A percentile compares a stretch with the other conserved stretches of the same genome.
Conservation (phyloP, 805 yeast genomes). For the Pichia insulana region DNA sequence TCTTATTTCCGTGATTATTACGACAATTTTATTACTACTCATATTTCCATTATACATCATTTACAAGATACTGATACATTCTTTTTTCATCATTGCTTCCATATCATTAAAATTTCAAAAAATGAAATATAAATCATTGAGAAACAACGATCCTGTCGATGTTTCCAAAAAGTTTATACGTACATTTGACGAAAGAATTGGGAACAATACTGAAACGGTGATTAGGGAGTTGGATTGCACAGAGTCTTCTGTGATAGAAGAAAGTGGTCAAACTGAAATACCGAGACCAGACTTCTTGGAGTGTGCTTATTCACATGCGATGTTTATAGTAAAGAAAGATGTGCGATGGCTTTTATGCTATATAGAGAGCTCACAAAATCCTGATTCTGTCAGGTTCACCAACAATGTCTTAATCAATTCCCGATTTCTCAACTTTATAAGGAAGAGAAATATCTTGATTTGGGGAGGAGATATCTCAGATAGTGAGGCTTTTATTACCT, state of each 20-base stretch:
- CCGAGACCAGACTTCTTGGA: conserved; percentile 42
- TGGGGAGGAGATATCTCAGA: conserved; percentile 89
- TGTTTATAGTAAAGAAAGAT: conserved; percentile 58
- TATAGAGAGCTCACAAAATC: conserved; percentile 65
- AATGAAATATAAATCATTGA: conserved; percentile 16
- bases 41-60: conserved; percentile 22
- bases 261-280: conserved; percentile 15
- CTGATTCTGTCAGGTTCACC: conserved; percentile 46
- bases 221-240: not conserved
- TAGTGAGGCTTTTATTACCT: conserved; percentile 77
- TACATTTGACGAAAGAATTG: conserved; percentile 27
- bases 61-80: conserved; percentile 15
- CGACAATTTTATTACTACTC: conserved; percentile 8
- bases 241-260: conserved; percentile 2
- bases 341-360: conserved; percentile 68
- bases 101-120: conserved; percentile 17
- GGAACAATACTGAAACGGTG: conserved; percentile 12
- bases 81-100: conserved; percentile 18
- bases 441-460: conserved; percentile 45
- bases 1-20: not conserved
- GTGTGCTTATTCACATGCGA: conserved; percentile 76
- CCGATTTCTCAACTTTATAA: conserved; percentile 38
- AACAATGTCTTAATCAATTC: conserved; percentile 45
- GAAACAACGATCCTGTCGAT: conserved; percentile 24
- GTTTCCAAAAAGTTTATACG: conserved; percentile 27